Evolutionary conservation across 805 yeast species (phyloP).

Genomic region (Yamadazyma sp.): DNA sequence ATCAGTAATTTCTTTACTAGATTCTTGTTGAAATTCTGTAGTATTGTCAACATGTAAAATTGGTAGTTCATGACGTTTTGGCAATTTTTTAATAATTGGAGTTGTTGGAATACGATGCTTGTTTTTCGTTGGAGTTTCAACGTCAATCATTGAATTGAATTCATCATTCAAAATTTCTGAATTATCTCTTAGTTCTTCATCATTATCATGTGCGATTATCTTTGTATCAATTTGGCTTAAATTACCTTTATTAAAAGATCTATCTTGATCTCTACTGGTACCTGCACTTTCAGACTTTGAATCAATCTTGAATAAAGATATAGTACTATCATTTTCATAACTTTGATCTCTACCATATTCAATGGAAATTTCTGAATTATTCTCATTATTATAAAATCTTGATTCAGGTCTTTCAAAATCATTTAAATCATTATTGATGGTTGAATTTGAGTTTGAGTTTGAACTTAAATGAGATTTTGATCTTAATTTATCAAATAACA

Average conservation of each 20-base stretch:
- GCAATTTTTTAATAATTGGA: conserved; percentile 11
- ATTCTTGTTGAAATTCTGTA: background rate
- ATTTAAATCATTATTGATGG: background rate
- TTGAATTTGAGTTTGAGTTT: conserved; percentile 2
- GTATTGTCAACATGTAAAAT: background rate
- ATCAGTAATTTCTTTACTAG: conserved; percentile 23
- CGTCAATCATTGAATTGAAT: conserved; percentile 17
- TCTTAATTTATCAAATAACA: conserved; percentile 18
- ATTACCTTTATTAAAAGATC: conserved; percentile 3
- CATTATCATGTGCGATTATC: conserved; percentile 2
- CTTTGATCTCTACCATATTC: conserved; percentile 38
- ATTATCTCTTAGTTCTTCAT: conserved; percentile 1
- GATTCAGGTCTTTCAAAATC: background rate
- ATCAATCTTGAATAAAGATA: conserved; percentile 27
- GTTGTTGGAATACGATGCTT: conserved; percentile 15
- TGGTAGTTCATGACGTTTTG: background rate
- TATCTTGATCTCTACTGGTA: conserved; percentile 4
- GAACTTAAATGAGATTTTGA: too few relatives aligned
- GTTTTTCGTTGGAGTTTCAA: conserved; percentile 32
- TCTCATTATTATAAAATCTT: conserved; percentile 8
- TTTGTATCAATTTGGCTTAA: background rate
- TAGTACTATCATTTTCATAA: conserved; percentile 26
- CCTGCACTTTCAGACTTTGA: conserved; percentile 5
- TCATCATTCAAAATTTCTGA: conserved; percentile 6
- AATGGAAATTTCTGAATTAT: conserved; percentile 31